Base-by-base conservation (phyloP, 1,284 basidiomycete genomes). In the Waitea zeae region DNA sequence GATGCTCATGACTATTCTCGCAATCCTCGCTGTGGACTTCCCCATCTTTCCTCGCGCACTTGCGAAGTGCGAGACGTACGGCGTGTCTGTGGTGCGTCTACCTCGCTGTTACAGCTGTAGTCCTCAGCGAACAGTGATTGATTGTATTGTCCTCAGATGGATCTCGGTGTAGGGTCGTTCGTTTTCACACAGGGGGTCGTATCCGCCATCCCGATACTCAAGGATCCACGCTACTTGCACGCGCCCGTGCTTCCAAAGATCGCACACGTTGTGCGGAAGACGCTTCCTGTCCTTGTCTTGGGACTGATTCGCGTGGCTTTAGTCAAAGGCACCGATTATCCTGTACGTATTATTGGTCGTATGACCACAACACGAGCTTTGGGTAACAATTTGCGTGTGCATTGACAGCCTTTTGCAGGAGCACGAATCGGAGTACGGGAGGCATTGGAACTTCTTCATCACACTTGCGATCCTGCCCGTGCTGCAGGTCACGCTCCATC, bases 361-460 rank as follows among this genome's bases (percentile, higher is more conserved):
- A n/a, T n/a, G n/a, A n/a, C n/a, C n/a, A n/a, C n/a, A n/a, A n/a
- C n/a, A n/a, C n/a, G n/a, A n/a, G n/a, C n/a, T n/a, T n/a, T n/a
- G n/a, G n/a, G n/a, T n/a, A n/a, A n/a, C 22, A n/a, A 20, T 26
- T 18, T 9, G 9, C 24, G 17, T 7, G 6, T 30, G 5, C 15
- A 29, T 33, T 22, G 30, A 40, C 34, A 12, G 20, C 35, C 20
- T 15, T n/a, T 36, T 38, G 3, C 42, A 92, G 88, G 93, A 98
- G 61, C 95, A 98, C 44, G 75, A 84, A 30, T 79, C 88, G 0
- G 93, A 98, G 57, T 98, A 98, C 44, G 95, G 95, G 1, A 75
- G 77, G 0, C 92, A 97, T 49, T 98, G 95, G 95, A 98, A 98
- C 53, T 98, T 98, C 55, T 98, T 98, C 65, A 70, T 97, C 47